Evolutionary conservation across 768 basidiomycete genomes (phyloP).

Genomic region (Amanita inopinata): DNA sequence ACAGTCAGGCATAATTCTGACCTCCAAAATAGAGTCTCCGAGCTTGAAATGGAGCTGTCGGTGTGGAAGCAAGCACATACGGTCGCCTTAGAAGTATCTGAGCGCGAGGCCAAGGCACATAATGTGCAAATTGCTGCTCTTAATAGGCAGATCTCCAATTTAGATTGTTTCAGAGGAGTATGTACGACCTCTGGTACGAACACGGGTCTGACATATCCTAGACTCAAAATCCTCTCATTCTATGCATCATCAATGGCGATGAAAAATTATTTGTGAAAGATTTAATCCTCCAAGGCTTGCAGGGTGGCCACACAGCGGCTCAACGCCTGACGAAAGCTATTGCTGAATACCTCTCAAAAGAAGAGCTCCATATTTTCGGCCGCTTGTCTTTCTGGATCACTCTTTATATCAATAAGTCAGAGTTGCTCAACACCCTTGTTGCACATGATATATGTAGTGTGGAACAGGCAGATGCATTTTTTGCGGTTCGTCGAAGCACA

Average conservation of each 20-base stretch:
- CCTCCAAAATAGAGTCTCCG: slow-evolving; percentile 53
- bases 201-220: slow-evolving; percentile 16
- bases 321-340: slow-evolving; percentile 60
- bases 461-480: slow-evolving; percentile 64
- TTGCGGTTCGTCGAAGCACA: slow-evolving; percentile 26
- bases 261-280: slow-evolving; percentile 54
- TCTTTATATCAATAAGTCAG: slow-evolving; percentile 57
- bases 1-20: slow-evolving; percentile 57
- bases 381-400: slow-evolving; percentile 70
- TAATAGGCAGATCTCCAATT: slow-evolving; percentile 51
- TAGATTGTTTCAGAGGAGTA: slow-evolving; percentile 42
- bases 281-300: slow-evolving; percentile 50
- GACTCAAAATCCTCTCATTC: slow-evolving; percentile 59
- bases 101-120: slow-evolving; percentile 56
- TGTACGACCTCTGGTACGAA: neutral
- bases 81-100: slow-evolving; percentile 48
- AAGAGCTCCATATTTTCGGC: slow-evolving; percentile 51
- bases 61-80: slow-evolving; percentile 69
- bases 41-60: slow-evolving; percentile 58
- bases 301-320: slow-evolving; percentile 56
- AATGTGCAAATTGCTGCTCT: slow-evolving; percentile 57
- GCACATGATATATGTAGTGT: slow-evolving; percentile 45
- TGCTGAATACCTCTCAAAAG: slow-evolving; percentile 54
- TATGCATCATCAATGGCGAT: slow-evolving; percentile 70
- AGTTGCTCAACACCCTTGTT: slow-evolving; percentile 40